Percentiles rank a stretch among this genome's conserved stretches.
Conservation (phyloP, 2,329 filamentous ascomycete genomes). For the Trichoderma koningii region DNA sequence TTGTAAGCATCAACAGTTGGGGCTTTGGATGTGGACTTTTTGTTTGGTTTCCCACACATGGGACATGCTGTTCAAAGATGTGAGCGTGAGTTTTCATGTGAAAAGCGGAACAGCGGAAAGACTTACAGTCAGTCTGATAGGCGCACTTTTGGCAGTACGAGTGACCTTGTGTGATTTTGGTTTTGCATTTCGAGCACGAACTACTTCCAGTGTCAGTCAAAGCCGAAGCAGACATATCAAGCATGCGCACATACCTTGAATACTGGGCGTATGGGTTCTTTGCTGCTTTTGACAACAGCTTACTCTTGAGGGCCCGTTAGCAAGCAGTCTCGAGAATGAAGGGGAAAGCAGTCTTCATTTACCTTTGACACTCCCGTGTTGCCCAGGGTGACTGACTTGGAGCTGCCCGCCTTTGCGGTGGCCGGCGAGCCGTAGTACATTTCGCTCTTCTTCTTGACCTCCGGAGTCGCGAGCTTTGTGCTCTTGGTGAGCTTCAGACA, state of each 20-base stretch:
- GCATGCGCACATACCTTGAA: slow-evolving; percentile 38
- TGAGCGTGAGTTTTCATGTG: slow-evolving; percentile 25
- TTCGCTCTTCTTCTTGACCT: slow-evolving; percentile 67
- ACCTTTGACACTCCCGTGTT: slow-evolving; percentile 63
- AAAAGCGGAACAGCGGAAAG: slow-evolving; percentile 4
- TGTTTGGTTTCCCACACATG: slow-evolving; percentile 64
- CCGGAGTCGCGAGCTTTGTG: slow-evolving; percentile 62
- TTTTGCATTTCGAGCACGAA: slow-evolving; percentile 63
- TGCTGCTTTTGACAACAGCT: slow-evolving; percentile 63
- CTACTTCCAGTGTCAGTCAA: slow-evolving; percentile 37
- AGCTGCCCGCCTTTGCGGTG: slow-evolving; percentile 42
- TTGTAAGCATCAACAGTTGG: slow-evolving; percentile 62
- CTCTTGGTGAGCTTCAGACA: slow-evolving; percentile 63
- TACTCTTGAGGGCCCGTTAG: slow-evolving; percentile 49
- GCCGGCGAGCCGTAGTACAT: slow-evolving; percentile 65
- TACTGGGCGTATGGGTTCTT: slow-evolving; percentile 68
- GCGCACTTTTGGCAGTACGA: slow-evolving; percentile 64
- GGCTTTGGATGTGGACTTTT: slow-evolving; percentile 51
- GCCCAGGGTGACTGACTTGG: slow-evolving; percentile 57
- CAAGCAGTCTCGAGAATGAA: not conserved
- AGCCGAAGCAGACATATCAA: not conserved
- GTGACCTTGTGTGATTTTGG: slow-evolving; percentile 62
- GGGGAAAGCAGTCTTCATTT: slow-evolving; percentile 26
- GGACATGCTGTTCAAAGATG: slow-evolving; percentile 53
- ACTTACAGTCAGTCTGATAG: slow-evolving; percentile 61